Evolutionary conservation across 805 yeast species (phyloP), one percentile per base, ranked within the genome.

Genomic region (Zygoascus flipseniorum): DNA sequence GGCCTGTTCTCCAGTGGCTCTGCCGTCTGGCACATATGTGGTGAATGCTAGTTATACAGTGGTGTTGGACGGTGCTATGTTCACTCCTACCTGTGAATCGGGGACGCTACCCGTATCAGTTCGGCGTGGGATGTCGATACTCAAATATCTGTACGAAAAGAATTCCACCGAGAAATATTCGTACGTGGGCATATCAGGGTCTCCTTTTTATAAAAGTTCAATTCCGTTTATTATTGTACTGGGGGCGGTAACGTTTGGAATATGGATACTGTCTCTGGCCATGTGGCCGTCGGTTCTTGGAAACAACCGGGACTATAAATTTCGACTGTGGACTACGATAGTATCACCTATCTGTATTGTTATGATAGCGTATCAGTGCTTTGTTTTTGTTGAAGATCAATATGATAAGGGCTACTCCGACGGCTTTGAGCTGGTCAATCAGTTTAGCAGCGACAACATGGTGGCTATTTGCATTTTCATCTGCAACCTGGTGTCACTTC

Each of bases 321-420:
- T 9, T 31, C 47, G 48, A 37, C 41, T 14, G 42, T n/a, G 9
- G 11, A 16, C 37, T 14, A 19, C 52, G 28, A 20, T 48, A n/a
- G 44, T 20, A 19, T 18, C 31, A 18, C 47, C 45, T 5, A 26
- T 44, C 4, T 45, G 48, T 35, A 31, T 46, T n/a, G 28, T 23
- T n/a, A 23, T 23, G 5, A 35, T 51, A 19, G 14, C 49, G 8
- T 32, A n/a, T 3, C 23, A 14, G 46, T 18, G 31, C 16, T 37
- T 51, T 23, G 8, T 8, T 28, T 37, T 19, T 18, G 28, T 51
- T 10, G 16, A 23, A 5, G 16, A 31, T 8, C 51, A 55, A 43
- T 52, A 50, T 28, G 31, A 51, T 31, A 8, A 31, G n/a, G 61
- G 60, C 6, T 55, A 41, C 31, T 31, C 43, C 19, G 61, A 58